Percentiles rank a stretch among this genome's conserved stretches.
Evolutionary conservation across 805 yeast genomes (phyloP).

Genomic region (Vanderwaltozyma verrucispora): DNA sequence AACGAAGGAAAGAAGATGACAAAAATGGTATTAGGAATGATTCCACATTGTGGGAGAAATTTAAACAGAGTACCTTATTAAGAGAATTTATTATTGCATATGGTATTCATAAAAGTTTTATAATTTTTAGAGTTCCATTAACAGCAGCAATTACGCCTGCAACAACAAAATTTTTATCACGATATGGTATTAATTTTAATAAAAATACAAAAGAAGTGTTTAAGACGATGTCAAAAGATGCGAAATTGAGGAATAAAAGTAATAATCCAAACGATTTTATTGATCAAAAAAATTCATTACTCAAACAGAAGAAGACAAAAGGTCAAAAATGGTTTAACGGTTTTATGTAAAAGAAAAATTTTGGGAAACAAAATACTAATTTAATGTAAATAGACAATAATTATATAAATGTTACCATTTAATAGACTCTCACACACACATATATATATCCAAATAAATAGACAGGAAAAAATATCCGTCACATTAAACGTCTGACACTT

Average conservation of each 20-base stretch:
- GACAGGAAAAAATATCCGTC: no score
- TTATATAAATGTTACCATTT: no score
- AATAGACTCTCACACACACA: no score
- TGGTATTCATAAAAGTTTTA: constrained; percentile 81
- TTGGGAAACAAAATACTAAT: not conserved
- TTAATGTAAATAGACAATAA: no score
- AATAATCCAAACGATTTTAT: constrained; percentile 30
- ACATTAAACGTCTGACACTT: no score
- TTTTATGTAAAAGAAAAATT: constrained; percentile 12
- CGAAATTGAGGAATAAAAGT: constrained; percentile 25
- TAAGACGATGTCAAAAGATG: constrained; percentile 31
- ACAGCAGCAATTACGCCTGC: constrained; percentile 89
- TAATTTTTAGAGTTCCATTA: constrained; percentile 75
- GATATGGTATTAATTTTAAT: constrained; percentile 36
- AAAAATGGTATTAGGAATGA: constrained; percentile 5
- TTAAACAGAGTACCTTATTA: constrained; percentile 38
- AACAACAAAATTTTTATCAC: constrained; percentile 49
- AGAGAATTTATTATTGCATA: constrained; percentile 88
- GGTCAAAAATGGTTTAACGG: constrained; percentile 29
- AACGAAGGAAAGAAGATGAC: constrained; percentile 7
- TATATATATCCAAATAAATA: no score
- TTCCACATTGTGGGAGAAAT: constrained; percentile 17
- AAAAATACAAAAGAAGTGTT: constrained; percentile 29
- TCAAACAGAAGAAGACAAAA: constrained; percentile 30
- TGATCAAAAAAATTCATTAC: constrained; percentile 36